phyloP scores from a whole-genome alignment of 1,284 basidiomycete genomes.

The Takashimella koratensis region DNA sequence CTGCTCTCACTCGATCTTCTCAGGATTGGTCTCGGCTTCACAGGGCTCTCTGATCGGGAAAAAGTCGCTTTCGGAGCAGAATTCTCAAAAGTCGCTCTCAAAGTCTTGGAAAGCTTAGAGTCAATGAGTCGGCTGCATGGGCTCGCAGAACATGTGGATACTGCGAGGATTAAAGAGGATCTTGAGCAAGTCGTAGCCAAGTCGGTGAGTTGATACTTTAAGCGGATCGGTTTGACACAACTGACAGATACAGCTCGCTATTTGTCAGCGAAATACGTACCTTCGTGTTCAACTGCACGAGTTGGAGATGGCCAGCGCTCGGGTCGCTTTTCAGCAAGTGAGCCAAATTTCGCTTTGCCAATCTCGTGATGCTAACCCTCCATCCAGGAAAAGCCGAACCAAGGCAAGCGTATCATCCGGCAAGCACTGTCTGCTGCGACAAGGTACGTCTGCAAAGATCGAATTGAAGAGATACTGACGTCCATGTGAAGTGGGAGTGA shows the following conservation, averaged over 20 bases:
- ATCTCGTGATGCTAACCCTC: no score
- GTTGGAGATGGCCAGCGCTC: conserved; percentile 24
- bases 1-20: conserved; percentile 36
- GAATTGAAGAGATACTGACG: no score
- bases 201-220: conserved; percentile 11
- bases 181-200: conserved; percentile 21
- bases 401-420: conserved; percentile 25
- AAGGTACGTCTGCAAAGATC: conserved; percentile 17
- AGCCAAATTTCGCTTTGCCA: no score
- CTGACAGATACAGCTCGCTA: conserved; percentile 19
- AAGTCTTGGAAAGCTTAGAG: conserved; percentile 19
- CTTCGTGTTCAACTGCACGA: conserved; percentile 18
- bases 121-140: conserved; percentile 5
- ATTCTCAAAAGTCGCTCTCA: conserved; percentile 30
- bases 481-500: no score
- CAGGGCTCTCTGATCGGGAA: conserved; percentile 29
- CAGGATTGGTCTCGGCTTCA: conserved; percentile 13
- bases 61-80: conserved; percentile 34
- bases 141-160: conserved; percentile 9
- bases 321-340: conserved; percentile 26
- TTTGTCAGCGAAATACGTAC: conserved; percentile 17
- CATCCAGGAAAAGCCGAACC: conserved; percentile 21
- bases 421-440: conserved; percentile 16
- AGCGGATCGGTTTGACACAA: not conserved
- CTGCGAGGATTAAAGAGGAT: conserved; percentile 17